These are phyloP conservation scores for Erodium texanum DNA, from an alignment of 441 rosid species.

Conservation along the genomic window DNA sequence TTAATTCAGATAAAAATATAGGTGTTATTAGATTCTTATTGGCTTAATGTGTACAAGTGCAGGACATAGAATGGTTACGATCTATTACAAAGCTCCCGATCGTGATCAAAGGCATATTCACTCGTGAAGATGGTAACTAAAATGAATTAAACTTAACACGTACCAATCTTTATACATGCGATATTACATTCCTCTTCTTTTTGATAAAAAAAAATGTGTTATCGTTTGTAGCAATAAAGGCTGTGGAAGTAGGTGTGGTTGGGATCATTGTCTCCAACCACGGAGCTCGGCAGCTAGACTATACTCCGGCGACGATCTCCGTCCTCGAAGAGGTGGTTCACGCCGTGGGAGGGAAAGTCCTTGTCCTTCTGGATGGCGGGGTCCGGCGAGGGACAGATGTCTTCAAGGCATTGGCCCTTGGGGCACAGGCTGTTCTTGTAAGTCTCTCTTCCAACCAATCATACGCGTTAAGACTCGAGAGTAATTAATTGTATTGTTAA, in stretches of 20 bases:
- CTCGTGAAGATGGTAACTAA: slow-evolving; percentile 88
- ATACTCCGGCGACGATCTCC: slow-evolving; percentile 76
- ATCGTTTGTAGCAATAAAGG: slow-evolving; percentile 52
- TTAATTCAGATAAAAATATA: too few species aligned
- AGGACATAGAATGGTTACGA: slow-evolving; percentile 59
- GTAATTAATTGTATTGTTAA: background rate
- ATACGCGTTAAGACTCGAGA: background rate
- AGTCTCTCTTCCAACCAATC: slow-evolving; percentile 21
- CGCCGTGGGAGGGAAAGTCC: slow-evolving; percentile 73
- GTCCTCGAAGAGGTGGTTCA: slow-evolving; percentile 97
- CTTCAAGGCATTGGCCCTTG: slow-evolving; percentile 92
- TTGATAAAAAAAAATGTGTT: too few species aligned
- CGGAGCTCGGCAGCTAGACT: slow-evolving; percentile 96
- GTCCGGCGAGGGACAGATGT: slow-evolving; percentile 76
- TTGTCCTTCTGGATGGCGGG: slow-evolving; percentile 84
- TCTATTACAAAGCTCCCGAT: slow-evolving; percentile 53
- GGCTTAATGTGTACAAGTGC: background rate
- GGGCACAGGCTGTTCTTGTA: slow-evolving; percentile 92
- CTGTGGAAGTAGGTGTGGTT: slow-evolving; percentile 71
- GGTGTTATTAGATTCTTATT: background rate
- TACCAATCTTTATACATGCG: too few species aligned
- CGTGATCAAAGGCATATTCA: slow-evolving; percentile 80
- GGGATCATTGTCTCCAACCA: slow-evolving; percentile 95
- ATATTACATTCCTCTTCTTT: too few species aligned
- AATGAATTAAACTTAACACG: too few species aligned